Percentiles rank a stretch among this genome's conserved stretches.
Conservation (phyloP, 345 rosid genomes). For the Linum trigynum region DNA sequence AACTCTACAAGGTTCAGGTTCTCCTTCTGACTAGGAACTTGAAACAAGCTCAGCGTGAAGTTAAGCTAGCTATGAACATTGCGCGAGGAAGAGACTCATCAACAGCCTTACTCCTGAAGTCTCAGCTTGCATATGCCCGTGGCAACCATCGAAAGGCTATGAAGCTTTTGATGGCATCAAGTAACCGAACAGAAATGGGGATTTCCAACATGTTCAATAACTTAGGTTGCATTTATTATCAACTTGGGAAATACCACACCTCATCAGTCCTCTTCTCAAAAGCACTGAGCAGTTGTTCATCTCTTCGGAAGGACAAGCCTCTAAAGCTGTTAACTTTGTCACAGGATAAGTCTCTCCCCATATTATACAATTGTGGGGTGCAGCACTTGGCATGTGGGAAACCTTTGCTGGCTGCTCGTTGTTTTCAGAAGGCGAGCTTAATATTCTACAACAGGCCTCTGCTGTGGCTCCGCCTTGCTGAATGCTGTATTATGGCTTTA, state of each 20-base stretch:
- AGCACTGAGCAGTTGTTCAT: constrained; percentile 58
- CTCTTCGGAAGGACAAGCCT: constrained; percentile 67
- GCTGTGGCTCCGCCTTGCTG: constrained; percentile 93
- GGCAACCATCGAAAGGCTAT: constrained; percentile 91
- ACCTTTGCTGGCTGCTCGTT: constrained; percentile 78
- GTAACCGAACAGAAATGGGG: constrained; percentile 55
- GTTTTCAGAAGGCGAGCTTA: constrained; percentile 70
- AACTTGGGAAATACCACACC: constrained; percentile 56
- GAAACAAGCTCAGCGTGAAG: constrained; percentile 93
- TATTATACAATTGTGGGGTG: constrained; percentile 78
- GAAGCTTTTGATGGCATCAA: constrained; percentile 76
- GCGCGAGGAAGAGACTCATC: constrained; percentile 86
- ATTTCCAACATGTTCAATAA: constrained; percentile 73
- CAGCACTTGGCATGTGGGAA: constrained; percentile 79
- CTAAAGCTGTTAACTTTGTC: constrained; percentile 54
- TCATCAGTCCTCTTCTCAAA: constrained; percentile 65
- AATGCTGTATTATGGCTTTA: constrained; percentile 82
- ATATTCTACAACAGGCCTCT: constrained; percentile 59
- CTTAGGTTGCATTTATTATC: constrained; percentile 88
- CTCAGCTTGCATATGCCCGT: constrained; percentile 95
- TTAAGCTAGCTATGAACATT: constrained; percentile 87
- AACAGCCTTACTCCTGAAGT: constrained; percentile 77
- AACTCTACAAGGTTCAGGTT: constrained; percentile 83
- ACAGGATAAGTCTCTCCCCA: constrained; percentile 73
- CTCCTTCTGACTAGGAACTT: constrained; percentile 81